A percentile compares a stretch with the other conserved stretches of the same genome.
Evolutionary conservation across 768 basidiomycete species (phyloP).

Genomic region (Russula olivacea): DNA sequence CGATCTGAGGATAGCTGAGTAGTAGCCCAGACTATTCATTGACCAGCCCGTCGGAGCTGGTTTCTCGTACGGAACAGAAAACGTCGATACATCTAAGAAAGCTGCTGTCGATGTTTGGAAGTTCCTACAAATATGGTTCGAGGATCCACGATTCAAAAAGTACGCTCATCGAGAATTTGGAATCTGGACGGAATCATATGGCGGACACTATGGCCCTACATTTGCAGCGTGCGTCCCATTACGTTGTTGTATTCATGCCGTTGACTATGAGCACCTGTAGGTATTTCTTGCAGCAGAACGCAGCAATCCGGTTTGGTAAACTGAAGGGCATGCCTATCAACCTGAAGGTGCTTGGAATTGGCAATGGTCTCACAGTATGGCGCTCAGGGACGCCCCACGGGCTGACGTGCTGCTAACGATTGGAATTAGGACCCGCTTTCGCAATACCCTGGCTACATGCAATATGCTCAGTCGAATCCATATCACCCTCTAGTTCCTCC

Average conservation of each 20-base stretch:
- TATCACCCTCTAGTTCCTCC: constrained; percentile 47
- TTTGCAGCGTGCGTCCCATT: constrained; percentile 31
- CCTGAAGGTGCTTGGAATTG: constrained; percentile 57
- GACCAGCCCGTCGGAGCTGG: constrained; percentile 60
- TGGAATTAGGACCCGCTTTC: constrained; percentile 34
- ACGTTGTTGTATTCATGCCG: not conserved
- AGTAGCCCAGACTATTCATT: constrained; percentile 41
- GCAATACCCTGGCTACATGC: constrained; percentile 55
- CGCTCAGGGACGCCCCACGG: not conserved
- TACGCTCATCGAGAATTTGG: constrained; percentile 44
- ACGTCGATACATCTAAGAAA: constrained; percentile 45
- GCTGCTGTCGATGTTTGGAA: constrained; percentile 56
- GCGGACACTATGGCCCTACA: constrained; percentile 38
- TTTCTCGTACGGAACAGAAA: constrained; percentile 51
- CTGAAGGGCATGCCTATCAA: constrained; percentile 46
- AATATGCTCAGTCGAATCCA: constrained; percentile 49
- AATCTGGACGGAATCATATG: constrained; percentile 57
- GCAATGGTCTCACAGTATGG: constrained; percentile 56
- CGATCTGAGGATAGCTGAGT: not conserved
- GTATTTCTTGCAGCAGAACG: constrained; percentile 54
- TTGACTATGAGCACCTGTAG: constrained; percentile 17
- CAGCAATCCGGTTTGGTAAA: constrained; percentile 44
- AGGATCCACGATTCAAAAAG: constrained; percentile 48
- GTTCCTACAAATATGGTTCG: constrained; percentile 60
- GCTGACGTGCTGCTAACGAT: not conserved